Base-by-base conservation (phyloP, 1,284 basidiomycete genomes). In the Ganoderma boninense region DNA sequence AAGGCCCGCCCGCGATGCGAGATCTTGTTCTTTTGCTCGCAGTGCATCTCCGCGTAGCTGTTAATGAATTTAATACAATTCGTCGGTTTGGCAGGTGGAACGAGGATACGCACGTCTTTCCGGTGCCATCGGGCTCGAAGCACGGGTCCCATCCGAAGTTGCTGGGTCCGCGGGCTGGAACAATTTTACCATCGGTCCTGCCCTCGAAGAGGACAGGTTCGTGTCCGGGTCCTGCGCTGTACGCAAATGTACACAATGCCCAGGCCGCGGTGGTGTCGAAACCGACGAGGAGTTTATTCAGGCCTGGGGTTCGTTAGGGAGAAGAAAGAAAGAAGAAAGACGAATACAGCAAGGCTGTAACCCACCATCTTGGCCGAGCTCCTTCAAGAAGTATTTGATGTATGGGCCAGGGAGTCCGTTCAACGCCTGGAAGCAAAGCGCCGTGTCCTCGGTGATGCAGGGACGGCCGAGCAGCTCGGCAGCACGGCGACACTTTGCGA, bases 371-470 rank as follows among this genome's bases (percentile, higher is more conserved):
- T 96, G 94, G 1, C 97, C 97, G 4, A 98, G 82, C 26, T 87
- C 87, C 64, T 86, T 86, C 77, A 97, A 83, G 80, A 98, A 98
- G 77, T 96, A 88, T 79, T 99, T 99, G 87, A 99, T 98, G 82
- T 98, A 99, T 0, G 97, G 97, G 0, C 97, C 98, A 1, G 97
- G 97, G 7, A 99, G 89, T 0, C 96, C 97, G 52, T 91, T 89
- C 44, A 99, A 84, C 0, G 97, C 97, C 74, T 92, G 90, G 79
- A 97, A 99, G 77, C 93, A 95, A 5, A 99, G 89, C 0, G 97
- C 96, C 0, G 97, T 99, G 80, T 99, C 98, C 82, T 99, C 97
- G 0, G 97, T 99, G 73, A 99, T 96, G 78, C 96, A 97, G 4
- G 97, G 93, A 0, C 92, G 91, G 14, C 91, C 89, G 43, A 97